A percentile compares a stretch with the other conserved stretches of the same genome.
phyloP scores from a whole-genome alignment of 2,329 filamentous ascomycete genomes.

The Sarocladium brachiariae region DNA sequence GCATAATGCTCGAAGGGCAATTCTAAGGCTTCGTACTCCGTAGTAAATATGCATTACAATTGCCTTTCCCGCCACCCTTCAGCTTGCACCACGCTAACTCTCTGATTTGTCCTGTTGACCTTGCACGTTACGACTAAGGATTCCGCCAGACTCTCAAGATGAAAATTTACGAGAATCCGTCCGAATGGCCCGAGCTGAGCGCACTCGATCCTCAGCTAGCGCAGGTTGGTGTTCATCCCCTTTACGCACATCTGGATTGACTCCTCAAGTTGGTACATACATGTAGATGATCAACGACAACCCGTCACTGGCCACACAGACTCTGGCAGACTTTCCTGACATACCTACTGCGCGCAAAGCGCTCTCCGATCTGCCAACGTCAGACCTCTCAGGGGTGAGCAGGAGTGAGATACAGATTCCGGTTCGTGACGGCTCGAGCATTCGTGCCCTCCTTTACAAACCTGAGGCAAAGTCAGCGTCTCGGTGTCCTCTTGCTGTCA shows the following conservation, averaged over 20 bases:
- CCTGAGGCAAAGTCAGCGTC: not conserved
- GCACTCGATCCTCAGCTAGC: constrained; percentile 1
- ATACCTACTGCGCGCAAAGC: not conserved
- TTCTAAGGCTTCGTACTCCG: not conserved
- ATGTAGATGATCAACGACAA: not conserved
- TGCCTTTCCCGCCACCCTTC: not conserved
- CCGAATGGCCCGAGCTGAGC: not conserved
- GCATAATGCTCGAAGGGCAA: not conserved
- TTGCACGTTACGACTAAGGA: not conserved
- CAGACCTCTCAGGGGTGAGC: not conserved
- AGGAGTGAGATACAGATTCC: constrained; percentile 8
- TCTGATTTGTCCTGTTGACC: not conserved
- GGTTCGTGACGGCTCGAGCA: constrained; percentile 6
- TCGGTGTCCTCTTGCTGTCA: constrained; percentile 19
- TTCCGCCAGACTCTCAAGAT: not conserved
- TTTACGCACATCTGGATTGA: not conserved
- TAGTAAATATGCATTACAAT: not conserved
- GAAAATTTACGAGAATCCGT: not conserved
- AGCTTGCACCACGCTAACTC: not conserved
- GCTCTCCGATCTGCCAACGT: not conserved
- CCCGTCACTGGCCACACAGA: not conserved
- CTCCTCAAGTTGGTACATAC: not conserved
- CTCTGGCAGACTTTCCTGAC: constrained; percentile 1
- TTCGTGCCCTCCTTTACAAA: not conserved
- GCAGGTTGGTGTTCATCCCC: not conserved